These are phyloP conservation scores for Coemansia sp. DNA, from an alignment of 192 early-diverging fungal genomes.

Conservation along the genomic window DNA sequence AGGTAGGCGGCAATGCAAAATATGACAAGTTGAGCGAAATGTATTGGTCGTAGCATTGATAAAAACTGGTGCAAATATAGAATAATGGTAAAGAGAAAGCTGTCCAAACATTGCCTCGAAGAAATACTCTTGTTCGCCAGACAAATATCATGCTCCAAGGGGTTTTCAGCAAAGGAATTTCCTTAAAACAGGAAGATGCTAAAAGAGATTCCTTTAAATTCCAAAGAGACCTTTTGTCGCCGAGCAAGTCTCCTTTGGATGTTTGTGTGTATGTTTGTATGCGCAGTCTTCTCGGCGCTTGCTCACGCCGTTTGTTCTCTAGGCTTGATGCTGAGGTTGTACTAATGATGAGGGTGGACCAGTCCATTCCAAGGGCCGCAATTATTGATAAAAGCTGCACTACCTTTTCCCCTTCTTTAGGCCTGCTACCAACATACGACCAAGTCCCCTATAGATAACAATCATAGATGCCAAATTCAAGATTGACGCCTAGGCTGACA, in stretches of 20 bases:
- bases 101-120: neutral
- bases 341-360: neutral
- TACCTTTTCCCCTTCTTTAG: too few species aligned
- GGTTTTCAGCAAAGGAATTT: neutral
- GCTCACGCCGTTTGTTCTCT: neutral
- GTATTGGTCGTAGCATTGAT: neutral
- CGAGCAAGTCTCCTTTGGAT: neutral
- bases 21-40: neutral
- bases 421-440: too few species aligned
- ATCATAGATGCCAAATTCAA: too few species aligned
- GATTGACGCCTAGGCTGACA: too few species aligned
- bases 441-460: too few species aligned
- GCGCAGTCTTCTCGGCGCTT: neutral
- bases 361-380: neutral
- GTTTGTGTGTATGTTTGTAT: neutral
- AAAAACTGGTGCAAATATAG: neutral
- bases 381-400: too few species aligned
- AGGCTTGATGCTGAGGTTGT: neutral
- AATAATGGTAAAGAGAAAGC: neutral
- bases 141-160: neutral
- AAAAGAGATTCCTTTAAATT: neutral
- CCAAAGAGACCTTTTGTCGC: neutral
- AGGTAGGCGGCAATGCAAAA: neutral
- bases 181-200: neutral
- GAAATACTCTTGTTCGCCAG: neutral